A percentile compares a stretch with the other conserved stretches of the same genome.
Evolutionary conservation across 306 rosid species (phyloP).

Genomic region (Dryas drummondii): DNA sequence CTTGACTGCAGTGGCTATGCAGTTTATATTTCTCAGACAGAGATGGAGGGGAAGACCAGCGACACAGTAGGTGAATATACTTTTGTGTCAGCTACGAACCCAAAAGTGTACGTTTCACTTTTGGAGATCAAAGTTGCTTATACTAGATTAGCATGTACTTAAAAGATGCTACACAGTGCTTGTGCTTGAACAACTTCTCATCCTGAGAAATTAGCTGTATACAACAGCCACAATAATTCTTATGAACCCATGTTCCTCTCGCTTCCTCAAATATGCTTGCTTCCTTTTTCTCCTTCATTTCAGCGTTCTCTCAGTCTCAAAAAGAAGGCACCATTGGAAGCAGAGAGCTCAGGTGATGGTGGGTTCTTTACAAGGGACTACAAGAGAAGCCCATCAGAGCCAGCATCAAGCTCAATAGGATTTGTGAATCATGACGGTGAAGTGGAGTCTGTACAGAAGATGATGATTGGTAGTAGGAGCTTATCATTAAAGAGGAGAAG

Average conservation of each 20-base stretch:
- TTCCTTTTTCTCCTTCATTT: slow-evolving; percentile 2
- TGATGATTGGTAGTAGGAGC: slow-evolving; percentile 24
- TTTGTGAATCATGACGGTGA: slow-evolving; percentile 5
- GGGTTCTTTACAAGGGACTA: slow-evolving; percentile 1
- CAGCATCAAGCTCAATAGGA: slow-evolving; percentile 29
- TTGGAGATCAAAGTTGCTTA: slow-evolving; percentile 2
- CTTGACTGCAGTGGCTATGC: slow-evolving; percentile 86
- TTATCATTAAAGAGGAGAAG: slow-evolving; percentile 18
- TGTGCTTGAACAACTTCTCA: background rate
- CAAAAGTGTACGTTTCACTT: slow-evolving; percentile 46
- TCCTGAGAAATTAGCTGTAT: no score
- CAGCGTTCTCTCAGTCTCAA: slow-evolving; percentile 61
- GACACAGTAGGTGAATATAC: slow-evolving; percentile 43
- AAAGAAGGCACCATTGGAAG: slow-evolving; percentile 49
- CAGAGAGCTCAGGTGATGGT: slow-evolving; percentile 29
- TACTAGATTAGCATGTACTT: background rate
- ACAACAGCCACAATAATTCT: no score
- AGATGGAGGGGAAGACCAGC: slow-evolving; percentile 68
- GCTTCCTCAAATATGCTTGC: background rate
- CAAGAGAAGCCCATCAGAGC: slow-evolving; percentile 33
- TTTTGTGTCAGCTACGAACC: slow-evolving; percentile 58
- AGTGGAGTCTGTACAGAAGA: slow-evolving; percentile 9
- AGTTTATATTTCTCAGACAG: slow-evolving; percentile 59
- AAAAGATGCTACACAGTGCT: background rate
- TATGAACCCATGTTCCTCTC: background rate